Percentiles rank a stretch among this genome's conserved stretches.
These are phyloP conservation scores for Dactylellina haptotyla DNA, from an alignment of 2,329 filamentous ascomycete genomes.

Conservation along the genomic window DNA sequence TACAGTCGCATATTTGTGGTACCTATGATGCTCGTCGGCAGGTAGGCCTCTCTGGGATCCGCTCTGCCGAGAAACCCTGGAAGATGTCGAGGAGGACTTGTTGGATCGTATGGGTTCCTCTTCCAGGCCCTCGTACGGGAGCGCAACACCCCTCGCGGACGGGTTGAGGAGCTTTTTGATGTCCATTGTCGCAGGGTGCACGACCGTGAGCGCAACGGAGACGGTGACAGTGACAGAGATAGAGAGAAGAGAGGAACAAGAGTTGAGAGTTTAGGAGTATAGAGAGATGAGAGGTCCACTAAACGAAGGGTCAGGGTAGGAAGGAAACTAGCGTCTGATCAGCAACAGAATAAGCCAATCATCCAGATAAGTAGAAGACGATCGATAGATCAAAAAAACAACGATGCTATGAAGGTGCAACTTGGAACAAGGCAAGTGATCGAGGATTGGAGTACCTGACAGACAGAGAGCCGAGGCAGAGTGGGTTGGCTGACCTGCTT, in stretches of 20 bases:
- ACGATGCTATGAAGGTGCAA: constrained; percentile 30
- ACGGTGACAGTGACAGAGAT: neutral
- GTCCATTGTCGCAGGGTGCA: constrained; percentile 40
- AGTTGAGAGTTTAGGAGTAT: constrained; percentile 15
- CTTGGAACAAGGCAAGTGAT: constrained; percentile 13
- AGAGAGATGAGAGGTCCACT: constrained; percentile 41
- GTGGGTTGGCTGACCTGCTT: constrained; percentile 3
- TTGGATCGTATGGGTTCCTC: constrained; percentile 37
- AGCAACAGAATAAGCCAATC: constrained; percentile 53
- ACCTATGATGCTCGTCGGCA: constrained; percentile 31
- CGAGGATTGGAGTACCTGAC: constrained; percentile 15
- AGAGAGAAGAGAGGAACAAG: constrained; percentile 21
- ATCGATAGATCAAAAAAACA: constrained; percentile 37
- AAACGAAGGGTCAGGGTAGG: constrained; percentile 37
- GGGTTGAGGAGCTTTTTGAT: constrained; percentile 52
- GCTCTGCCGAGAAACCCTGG: constrained; percentile 38
- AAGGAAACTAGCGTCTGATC: constrained; percentile 51
- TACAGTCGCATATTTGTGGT: constrained; percentile 51
- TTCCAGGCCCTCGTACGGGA: constrained; percentile 13
- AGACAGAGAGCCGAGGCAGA: constrained; percentile 5
- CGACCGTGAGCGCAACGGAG: constrained; percentile 8
- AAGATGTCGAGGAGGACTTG: constrained; percentile 48
- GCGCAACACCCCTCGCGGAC: constrained; percentile 27
- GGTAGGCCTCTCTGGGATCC: constrained; percentile 23
- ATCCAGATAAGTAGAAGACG: constrained; percentile 31